These are phyloP conservation scores for Nicotiana otophora DNA, from an alignment of 257 asterid species.

Conservation along the genomic window DNA sequence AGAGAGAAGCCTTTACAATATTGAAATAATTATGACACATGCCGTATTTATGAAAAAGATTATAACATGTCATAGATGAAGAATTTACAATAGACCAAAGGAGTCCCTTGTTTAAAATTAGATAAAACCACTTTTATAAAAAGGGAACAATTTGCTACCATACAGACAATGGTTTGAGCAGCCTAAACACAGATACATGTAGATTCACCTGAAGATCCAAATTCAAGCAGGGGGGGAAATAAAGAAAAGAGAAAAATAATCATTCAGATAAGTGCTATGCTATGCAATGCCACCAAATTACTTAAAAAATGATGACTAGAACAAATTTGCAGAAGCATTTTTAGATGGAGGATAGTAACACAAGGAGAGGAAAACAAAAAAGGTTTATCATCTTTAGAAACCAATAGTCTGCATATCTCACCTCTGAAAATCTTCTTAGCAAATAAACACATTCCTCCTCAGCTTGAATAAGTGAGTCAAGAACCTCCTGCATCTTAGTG, in stretches of 20 bases:
- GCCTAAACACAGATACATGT: neutral
- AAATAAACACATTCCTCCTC: slow-evolving; percentile 41
- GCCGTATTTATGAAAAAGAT: neutral
- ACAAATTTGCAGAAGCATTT: neutral
- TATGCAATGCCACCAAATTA: neutral
- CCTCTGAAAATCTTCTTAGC: slow-evolving; percentile 31
- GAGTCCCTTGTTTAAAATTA: neutral
- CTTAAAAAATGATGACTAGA: neutral
- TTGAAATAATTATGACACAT: neutral
- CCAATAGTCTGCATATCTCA: slow-evolving; percentile 11
- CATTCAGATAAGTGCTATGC: neutral
- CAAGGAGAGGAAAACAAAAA: neutral
- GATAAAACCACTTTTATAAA: neutral
- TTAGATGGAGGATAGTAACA: neutral
- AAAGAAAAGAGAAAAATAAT: neutral
- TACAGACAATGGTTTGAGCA: neutral
- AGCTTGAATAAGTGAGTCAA: slow-evolving; percentile 28
- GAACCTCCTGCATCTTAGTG: slow-evolving; percentile 28
- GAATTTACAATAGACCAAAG: neutral
- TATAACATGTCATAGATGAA: neutral
- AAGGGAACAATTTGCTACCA: neutral
- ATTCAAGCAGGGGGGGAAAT: neutral
- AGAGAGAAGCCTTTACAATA: slow-evolving; percentile 1
- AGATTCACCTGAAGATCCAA: neutral
- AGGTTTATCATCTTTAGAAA: neutral